Base-by-base conservation (phyloP, 2,329 filamentous ascomycete genomes). In the Eurotiales sp. region DNA sequence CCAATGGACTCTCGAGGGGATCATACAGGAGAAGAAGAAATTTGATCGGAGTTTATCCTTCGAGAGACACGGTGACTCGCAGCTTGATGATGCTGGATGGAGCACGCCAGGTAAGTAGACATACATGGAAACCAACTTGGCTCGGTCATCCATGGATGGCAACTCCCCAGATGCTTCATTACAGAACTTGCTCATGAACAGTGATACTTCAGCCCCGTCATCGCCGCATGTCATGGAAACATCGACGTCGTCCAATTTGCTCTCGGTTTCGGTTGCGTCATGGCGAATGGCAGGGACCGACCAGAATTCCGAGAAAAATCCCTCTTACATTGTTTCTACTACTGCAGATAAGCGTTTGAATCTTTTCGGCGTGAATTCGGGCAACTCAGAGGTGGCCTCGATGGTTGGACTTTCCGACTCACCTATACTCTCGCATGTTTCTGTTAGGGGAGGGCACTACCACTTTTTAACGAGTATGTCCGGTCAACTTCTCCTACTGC, bases 381-480 rank as follows among this genome's bases (percentile, higher is more conserved):
- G 53, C 7, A 57, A 68, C 48, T 42, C 51, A 1, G 32, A 50
- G 8, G 51, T 60, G 11, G 52, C 41, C 2, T 69, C 67, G 3
- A 60, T 68, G 27, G 36, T 62, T 3, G 56, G 57, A 3, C 52
- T 66, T n/a, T 64, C 63, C 14, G 61, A 65, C 30, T 64, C 68
- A 11, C 81, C 82, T 0, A 74, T 83, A 27, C 64, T 85, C 10
- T 82, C 80, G 17, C 71, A 74, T 46, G 62, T 68, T 23, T 66
- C 72, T 6, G 55, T 81, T 6, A 58, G 66, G 5, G 57, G 69
- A n/a, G 68, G 69, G 3, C 57, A 57, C 44, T 74, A 74, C 57
- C 56, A 81, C 12, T 61, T 83, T n/a, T 70, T 76, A 46, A 74
- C 77, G 15, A 79, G 76, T 40, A 84, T 84, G 81, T 83, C 81